Conservation (phyloP, 2,329 filamentous ascomycete genomes). For the Parascedosporium putredinis region DNA sequence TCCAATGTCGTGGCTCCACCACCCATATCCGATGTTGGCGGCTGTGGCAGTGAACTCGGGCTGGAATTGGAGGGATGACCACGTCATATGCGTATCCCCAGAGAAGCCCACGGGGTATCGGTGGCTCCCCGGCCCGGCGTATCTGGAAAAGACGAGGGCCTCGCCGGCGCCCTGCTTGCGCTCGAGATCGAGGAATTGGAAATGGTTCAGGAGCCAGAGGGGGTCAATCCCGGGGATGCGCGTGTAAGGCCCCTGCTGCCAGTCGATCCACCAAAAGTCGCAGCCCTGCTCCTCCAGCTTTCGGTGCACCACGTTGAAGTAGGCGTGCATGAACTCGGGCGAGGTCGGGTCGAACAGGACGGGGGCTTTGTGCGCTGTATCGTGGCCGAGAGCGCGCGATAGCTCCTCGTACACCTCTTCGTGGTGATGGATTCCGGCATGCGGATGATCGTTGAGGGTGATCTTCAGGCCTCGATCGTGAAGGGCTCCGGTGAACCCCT, state of each 20-base stretch:
- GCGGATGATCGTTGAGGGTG: slow-evolving; percentile 52
- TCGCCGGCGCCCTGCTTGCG: slow-evolving; percentile 22
- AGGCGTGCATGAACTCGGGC: slow-evolving; percentile 44
- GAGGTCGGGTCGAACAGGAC: slow-evolving; percentile 47
- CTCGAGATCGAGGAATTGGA: slow-evolving; percentile 45
- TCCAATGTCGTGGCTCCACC: slow-evolving; percentile 62
- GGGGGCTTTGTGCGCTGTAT: slow-evolving; percentile 36
- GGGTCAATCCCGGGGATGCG: slow-evolving; percentile 49
- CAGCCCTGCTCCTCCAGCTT: slow-evolving; percentile 43
- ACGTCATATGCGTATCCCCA: slow-evolving; percentile 48
- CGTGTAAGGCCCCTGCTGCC: slow-evolving; percentile 51
- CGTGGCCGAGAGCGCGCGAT: slow-evolving; percentile 38
- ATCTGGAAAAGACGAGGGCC: slow-evolving; percentile 49
- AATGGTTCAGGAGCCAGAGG: slow-evolving; percentile 56
- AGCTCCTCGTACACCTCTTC: slow-evolving; percentile 47
- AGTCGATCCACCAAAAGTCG: slow-evolving; percentile 61
- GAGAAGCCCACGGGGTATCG: slow-evolving; percentile 57
- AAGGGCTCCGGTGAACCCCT: slow-evolving; percentile 37
- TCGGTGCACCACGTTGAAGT: slow-evolving; percentile 45
- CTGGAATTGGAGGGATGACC: slow-evolving; percentile 52
- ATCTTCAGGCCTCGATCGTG: slow-evolving; percentile 41
- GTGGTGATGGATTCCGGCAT: slow-evolving; percentile 43
- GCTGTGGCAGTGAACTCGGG: slow-evolving; percentile 57
- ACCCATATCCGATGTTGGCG: slow-evolving; percentile 57
- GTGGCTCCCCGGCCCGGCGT: slow-evolving; percentile 52